Evolutionary conservation across 2,329 filamentous ascomycete species (phyloP).

Genomic region (Aspergillus sp.): DNA sequence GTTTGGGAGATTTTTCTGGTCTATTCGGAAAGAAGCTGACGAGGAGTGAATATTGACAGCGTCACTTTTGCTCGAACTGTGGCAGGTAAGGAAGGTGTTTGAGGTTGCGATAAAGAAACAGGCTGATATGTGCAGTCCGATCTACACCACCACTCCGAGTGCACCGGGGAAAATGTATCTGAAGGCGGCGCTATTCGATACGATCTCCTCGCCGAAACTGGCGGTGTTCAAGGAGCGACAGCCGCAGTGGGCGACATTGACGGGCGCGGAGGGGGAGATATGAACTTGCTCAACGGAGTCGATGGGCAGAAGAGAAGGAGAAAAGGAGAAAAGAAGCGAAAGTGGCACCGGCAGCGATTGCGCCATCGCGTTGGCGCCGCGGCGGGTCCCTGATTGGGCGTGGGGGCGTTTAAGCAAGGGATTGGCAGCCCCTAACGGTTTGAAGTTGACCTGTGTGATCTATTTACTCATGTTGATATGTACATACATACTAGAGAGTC

Average conservation of each 20-base stretch:
- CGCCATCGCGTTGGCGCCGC: conserved; percentile 7
- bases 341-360: conserved; percentile 2
- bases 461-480: background rate
- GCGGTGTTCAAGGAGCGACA: too few species aligned
- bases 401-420: background rate
- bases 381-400: conserved; percentile 4
- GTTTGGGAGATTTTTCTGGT: too few species aligned
- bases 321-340: background rate
- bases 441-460: background rate
- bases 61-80: conserved; percentile 23
- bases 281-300: background rate
- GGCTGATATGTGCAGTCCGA: too few species aligned
- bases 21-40: too few species aligned
- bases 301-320: background rate
- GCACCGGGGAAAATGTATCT: too few species aligned
- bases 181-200: too few species aligned
- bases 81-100: conserved; percentile 18
- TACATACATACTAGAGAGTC: too few species aligned
- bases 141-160: too few species aligned
- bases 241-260: too few species aligned
- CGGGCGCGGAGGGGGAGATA: background rate
- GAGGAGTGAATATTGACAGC: conserved; percentile 7
- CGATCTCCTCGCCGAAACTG: too few species aligned
- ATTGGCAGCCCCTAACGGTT: background rate
- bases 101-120: background rate